phyloP scores from a whole-genome alignment of 2,329 filamentous ascomycete species.

The Alternaria ventricosa region DNA sequence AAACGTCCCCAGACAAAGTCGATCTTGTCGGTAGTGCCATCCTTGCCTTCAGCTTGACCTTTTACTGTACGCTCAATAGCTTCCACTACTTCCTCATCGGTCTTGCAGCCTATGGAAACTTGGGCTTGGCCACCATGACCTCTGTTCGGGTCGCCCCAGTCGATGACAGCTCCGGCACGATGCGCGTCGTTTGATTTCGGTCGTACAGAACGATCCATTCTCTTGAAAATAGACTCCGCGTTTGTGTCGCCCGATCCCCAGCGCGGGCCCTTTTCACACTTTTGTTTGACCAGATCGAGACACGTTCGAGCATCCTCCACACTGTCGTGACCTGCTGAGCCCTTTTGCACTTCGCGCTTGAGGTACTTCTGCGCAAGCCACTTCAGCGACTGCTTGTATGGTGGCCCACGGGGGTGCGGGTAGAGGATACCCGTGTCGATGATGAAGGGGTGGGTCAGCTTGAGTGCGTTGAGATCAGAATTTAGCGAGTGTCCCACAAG shows the following conservation, averaged over 20 bases:
- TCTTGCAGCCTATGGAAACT: conserved; percentile 62
- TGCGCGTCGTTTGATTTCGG: conserved; percentile 45
- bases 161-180: conserved; percentile 73
- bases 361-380: conserved; percentile 88
- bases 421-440: conserved; percentile 91
- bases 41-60: conserved; percentile 52
- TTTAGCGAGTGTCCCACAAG: conserved; percentile 83
- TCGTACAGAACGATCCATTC: conserved; percentile 67
- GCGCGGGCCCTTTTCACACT: conserved; percentile 87
- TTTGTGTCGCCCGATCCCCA: conserved; percentile 84
- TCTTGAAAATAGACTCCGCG: conserved; percentile 87
- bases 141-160: conserved; percentile 82
- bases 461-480: conserved; percentile 82
- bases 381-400: conserved; percentile 88
- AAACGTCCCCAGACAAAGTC: conserved; percentile 70
- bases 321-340: conserved; percentile 81
- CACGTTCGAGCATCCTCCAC: conserved; percentile 91
- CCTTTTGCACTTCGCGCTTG: conserved; percentile 85
- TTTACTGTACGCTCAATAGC: conserved; percentile 61
- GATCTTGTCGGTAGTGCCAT: conserved; percentile 59
- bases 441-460: conserved; percentile 88
- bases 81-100: conserved; percentile 64
- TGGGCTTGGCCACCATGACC: conserved; percentile 65
- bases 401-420: conserved; percentile 87
- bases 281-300: conserved; percentile 91